Base-by-base conservation (phyloP, 192 early-diverging fungal genomes). In the Umbelopsis sp. region DNA sequence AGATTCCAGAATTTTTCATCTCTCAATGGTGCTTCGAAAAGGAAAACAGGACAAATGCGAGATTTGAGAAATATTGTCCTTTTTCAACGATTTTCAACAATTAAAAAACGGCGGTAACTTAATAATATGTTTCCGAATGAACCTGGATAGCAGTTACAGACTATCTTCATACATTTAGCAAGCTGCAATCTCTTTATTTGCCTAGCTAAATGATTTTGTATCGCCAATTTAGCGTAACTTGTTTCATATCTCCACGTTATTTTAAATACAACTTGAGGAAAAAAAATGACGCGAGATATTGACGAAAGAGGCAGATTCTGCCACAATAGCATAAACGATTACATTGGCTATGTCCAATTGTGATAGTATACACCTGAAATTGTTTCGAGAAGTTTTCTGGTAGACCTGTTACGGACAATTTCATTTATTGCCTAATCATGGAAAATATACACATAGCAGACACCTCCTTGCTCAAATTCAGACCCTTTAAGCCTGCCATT, bases 61-160 rank as follows among this genome's bases (percentile, higher is more conserved):
- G 18, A 7, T 13, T 35, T 22, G 27, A 41, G 37, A 41, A 41
- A 16, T 35, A 18, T 61, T 61, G 55, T 9, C 15, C 55, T 30
- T 61, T 55, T 35, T 61, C 27, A 61, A 61, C 18, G 30, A 35
- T 61, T 61, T 61, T 16, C 16, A 13, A 33, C 33, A n/a, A 7
- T 12, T 16, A 61, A 61, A 61, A 16, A 35, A 18, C 27, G 27
- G 27, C 33, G 55, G n/a, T 16, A 21, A 53, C n/a, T n/a, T n/a
- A 1, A 61, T 61, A 30, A 61, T 15, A 27, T 61, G 55, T 61
- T 61, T 61, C 55, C 55, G 55, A 61, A 61, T 33, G 27, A 25
- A 25, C 25, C 33, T 18, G 27, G n/a, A 30, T 61, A 49, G 18
- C 5, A 1, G 15, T 49, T 21, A 49, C 15, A 20, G 15, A 6